These are phyloP conservation scores for Backusella tarrabulga DNA, from an alignment of 192 early-diverging fungal genomes.

Conservation along the genomic window DNA sequence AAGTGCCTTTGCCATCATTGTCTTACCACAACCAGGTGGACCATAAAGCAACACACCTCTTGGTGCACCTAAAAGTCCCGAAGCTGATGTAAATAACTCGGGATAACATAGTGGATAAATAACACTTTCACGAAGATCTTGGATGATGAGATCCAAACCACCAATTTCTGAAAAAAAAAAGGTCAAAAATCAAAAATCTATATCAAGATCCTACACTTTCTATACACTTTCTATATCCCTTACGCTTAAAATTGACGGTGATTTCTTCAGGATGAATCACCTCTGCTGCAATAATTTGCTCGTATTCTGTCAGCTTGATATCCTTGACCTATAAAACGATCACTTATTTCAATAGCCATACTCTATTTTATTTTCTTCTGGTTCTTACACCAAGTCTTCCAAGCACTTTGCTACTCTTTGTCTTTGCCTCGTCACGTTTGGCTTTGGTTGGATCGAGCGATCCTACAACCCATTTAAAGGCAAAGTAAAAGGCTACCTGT, in stretches of 20 bases:
- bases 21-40: slow-evolving; percentile 96
- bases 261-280: slow-evolving; percentile 95
- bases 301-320: slow-evolving; percentile 87
- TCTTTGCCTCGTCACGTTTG: slow-evolving; percentile 74
- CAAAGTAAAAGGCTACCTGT: slow-evolving; percentile 86
- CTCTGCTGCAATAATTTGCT: slow-evolving; percentile 91
- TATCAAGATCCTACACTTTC: background rate
- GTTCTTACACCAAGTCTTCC: slow-evolving; percentile 63
- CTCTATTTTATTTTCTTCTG: background rate
- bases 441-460: slow-evolving; percentile 68
- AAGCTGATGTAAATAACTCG: slow-evolving; percentile 81
- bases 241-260: slow-evolving; percentile 77
- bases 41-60: slow-evolving; percentile 96
- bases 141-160: slow-evolving; percentile 91
- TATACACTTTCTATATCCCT: background rate
- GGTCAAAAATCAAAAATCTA: background rate
- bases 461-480: slow-evolving; percentile 80
- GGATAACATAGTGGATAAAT: slow-evolving; percentile 96
- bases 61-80: slow-evolving; percentile 87
- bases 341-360: background rate
- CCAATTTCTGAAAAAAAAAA: slow-evolving; percentile 64
- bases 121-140: slow-evolving; percentile 89
- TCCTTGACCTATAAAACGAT: slow-evolving; percentile 43
- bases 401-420: slow-evolving; percentile 69
- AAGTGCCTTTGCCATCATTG: slow-evolving; percentile 97